A percentile compares a stretch with the other conserved stretches of the same genome.
Evolutionary conservation across 2,329 filamentous ascomycete species (phyloP).

Genomic region (Diaporthe vexans): DNA sequence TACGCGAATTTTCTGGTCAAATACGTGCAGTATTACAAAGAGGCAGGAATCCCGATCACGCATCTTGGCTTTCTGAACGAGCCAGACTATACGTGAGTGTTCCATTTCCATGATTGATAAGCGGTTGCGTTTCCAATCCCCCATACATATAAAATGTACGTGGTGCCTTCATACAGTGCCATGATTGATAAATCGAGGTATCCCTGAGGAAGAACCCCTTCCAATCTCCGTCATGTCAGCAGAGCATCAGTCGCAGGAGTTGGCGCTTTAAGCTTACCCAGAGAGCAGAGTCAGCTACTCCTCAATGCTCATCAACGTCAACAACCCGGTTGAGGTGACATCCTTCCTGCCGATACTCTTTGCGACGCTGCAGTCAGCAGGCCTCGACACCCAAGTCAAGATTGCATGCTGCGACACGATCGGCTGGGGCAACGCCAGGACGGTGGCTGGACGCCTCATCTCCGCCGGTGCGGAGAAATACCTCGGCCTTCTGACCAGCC

Average conservation of each 20-base stretch:
- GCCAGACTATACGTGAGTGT: conserved; percentile 53
- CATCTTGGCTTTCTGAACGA: conserved; percentile 65
- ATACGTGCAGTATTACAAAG: conserved; percentile 61
- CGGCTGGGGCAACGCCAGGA: conserved; percentile 53
- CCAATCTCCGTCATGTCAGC: not conserved
- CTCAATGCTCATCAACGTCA: conserved; percentile 76
- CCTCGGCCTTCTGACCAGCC: conserved; percentile 55
- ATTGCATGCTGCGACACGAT: conserved; percentile 56
- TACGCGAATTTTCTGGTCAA: conserved; percentile 64
- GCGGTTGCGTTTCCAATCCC: too few species aligned
- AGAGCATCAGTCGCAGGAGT: not conserved
- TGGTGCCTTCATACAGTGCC: too few species aligned
- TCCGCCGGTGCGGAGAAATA: conserved; percentile 40
- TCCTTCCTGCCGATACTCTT: conserved; percentile 65
- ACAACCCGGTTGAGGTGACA: conserved; percentile 82
- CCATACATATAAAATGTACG: too few species aligned
- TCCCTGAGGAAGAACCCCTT: not conserved
- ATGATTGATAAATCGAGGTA: not conserved
- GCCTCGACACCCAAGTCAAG: conserved; percentile 49
- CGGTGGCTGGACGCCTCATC: conserved; percentile 27
- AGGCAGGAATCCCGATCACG: conserved; percentile 58
- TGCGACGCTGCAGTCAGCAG: conserved; percentile 52
- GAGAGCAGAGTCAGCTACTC: conserved; percentile 54
- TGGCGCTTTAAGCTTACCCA: not conserved
- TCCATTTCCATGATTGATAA: not conserved